A percentile compares a stretch with the other conserved stretches of the same genome.
phyloP scores from a whole-genome alignment of 257 asterid species.

The Primulina tabacum region DNA sequence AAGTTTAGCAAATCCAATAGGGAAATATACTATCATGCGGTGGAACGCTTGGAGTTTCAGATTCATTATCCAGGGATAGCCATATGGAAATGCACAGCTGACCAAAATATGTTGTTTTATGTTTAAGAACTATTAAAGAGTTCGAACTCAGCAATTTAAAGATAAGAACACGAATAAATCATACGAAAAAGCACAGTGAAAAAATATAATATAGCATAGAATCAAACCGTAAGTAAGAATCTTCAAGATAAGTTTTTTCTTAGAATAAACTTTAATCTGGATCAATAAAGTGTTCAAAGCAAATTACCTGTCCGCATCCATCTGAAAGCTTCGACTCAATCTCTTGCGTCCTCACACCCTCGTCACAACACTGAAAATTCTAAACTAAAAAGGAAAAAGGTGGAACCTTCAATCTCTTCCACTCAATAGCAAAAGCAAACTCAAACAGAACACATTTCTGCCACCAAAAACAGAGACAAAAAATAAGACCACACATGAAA shows the following conservation, averaged over 20 bases:
- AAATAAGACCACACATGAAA: not conserved
- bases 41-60: not conserved
- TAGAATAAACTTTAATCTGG: not conserved
- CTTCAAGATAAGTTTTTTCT: not conserved
- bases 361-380: not conserved
- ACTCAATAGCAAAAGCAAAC: not conserved
- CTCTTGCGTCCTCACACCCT: not conserved
- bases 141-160: not conserved
- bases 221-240: not conserved
- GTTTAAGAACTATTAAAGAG: too few relatives aligned
- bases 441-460: not conserved
- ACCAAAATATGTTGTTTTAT: not conserved
- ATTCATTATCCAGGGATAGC: not conserved
- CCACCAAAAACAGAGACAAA: not conserved
- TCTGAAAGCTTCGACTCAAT: conserved; percentile 16
- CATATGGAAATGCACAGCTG: not conserved
- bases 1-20: not conserved
- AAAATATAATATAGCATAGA: not conserved
- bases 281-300: not conserved
- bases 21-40: not conserved
- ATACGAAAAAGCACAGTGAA: not conserved
- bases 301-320: conserved; percentile 51
- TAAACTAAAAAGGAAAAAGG: not conserved
- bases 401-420: not conserved
- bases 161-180: not conserved